Conservation (phyloP, 768 basidiomycete genomes). For the Leccinum subtestaceum region DNA sequence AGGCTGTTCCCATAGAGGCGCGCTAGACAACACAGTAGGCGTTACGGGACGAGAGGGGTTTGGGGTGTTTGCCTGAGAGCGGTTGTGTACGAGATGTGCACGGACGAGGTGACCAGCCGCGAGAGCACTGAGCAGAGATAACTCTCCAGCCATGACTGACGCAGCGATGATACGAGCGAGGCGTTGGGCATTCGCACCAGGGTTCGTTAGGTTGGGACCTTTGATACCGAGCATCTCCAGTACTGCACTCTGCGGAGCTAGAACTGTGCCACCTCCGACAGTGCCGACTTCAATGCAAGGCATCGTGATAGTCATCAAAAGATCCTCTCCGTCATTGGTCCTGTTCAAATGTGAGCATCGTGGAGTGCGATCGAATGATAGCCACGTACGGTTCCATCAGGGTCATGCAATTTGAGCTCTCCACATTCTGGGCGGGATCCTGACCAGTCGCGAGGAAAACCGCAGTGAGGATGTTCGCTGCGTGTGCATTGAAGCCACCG, state of each 20-base stretch:
- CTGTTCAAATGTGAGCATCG: conserved; percentile 37
- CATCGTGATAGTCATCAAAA: conserved; percentile 94
- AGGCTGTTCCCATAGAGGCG: conserved; percentile 26
- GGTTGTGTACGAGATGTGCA: conserved; percentile 91
- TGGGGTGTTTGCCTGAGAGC: conserved; percentile 80
- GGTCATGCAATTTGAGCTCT: conserved; percentile 97
- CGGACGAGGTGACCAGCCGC: conserved; percentile 94
- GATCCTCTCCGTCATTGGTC: conserved; percentile 83
- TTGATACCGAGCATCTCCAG: conserved; percentile 92
- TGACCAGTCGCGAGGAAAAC: conserved; percentile 96
- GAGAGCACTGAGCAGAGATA: conserved; percentile 86
- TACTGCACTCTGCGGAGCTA: conserved; percentile 85
- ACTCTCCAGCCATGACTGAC: conserved; percentile 96
- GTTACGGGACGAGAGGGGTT: conserved; percentile 59
- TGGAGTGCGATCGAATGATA: conserved; percentile 3
- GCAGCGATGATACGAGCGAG: conserved; percentile 89
- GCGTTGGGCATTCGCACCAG: conserved; percentile 86
- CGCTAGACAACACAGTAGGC: conserved; percentile 39
- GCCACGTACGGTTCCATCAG: conserved; percentile 90
- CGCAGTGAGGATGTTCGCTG: conserved; percentile 95
- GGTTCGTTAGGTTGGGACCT: conserved; percentile 82
- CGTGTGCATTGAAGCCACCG: conserved; percentile 98
- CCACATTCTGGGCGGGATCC: conserved; percentile 98
- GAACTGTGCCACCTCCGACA: conserved; percentile 92
- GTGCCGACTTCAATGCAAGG: conserved; percentile 99